Evolutionary conservation across 495 filamentous ascomycete species (phyloP).

Genomic region (Neurospora tetraspora): DNA sequence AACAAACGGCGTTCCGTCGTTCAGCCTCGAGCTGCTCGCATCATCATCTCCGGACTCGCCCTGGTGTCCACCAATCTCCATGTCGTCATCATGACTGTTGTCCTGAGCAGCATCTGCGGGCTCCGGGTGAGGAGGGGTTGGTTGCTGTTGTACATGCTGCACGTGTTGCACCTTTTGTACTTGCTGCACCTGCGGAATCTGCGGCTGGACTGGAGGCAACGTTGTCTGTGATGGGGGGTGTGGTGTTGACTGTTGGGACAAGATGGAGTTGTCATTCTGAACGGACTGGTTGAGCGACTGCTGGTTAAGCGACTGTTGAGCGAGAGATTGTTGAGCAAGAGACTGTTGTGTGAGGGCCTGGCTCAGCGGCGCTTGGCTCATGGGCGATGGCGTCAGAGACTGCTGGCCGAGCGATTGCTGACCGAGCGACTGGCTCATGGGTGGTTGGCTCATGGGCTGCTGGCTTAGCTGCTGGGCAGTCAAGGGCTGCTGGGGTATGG

Average conservation of each 20-base stretch:
- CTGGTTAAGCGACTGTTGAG: slow-evolving; percentile 10
- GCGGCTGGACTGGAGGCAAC: slow-evolving; percentile 16
- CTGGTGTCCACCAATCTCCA: slow-evolving; percentile 28
- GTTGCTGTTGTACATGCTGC: slow-evolving; percentile 27
- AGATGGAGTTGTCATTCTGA: slow-evolving; percentile 21
- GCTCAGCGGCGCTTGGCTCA: slow-evolving; percentile 11
- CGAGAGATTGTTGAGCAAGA: slow-evolving; percentile 9
- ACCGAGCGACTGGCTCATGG: slow-evolving; percentile 10
- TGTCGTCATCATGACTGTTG: slow-evolving; percentile 30
- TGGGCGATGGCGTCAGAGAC: not conserved
- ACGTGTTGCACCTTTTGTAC: slow-evolving; percentile 14
- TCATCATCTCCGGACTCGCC: slow-evolving; percentile 24
- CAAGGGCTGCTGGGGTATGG: slow-evolving; percentile 13
- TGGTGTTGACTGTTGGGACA: slow-evolving; percentile 18
- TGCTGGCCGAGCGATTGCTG: slow-evolving; percentile 12
- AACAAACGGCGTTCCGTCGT: slow-evolving; percentile 34
- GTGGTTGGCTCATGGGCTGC: slow-evolving; percentile 12
- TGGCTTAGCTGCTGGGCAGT: slow-evolving; percentile 11
- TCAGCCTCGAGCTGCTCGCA: slow-evolving; percentile 29
- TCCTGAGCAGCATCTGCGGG: slow-evolving; percentile 24
- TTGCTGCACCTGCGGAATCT: slow-evolving; percentile 17
- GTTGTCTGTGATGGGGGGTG: slow-evolving; percentile 18
- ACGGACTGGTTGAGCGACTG: slow-evolving; percentile 19
- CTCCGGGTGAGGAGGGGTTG: slow-evolving; percentile 26
- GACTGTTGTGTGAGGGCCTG: slow-evolving; percentile 15